These are phyloP conservation scores for Delitschia confertaspora DNA, from an alignment of 495 filamentous ascomycete genomes.

Conservation along the genomic window DNA sequence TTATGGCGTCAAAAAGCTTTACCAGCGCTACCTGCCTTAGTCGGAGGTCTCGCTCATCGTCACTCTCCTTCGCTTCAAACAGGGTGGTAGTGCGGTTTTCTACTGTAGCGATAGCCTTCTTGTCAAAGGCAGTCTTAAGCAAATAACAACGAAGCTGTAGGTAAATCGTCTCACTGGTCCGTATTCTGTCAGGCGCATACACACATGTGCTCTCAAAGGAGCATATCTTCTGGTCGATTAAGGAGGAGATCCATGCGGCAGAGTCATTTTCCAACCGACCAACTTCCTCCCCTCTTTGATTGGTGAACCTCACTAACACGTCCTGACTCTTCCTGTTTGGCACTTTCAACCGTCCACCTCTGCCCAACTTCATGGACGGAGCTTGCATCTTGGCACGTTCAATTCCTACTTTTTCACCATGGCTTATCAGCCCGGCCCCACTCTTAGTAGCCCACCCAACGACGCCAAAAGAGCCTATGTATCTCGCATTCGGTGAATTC, in stretches of 20 bases:
- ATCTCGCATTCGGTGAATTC: conserved; percentile 54
- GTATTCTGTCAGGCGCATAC: conserved; percentile 73
- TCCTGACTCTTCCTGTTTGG: conserved; percentile 49
- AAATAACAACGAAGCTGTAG: conserved; percentile 76
- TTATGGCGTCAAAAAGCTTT: conserved; percentile 81
- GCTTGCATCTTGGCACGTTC: conserved; percentile 72
- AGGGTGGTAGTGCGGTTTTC: conserved; percentile 63
- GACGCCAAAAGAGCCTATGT: conserved; percentile 86
- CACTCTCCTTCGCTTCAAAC: conserved; percentile 76
- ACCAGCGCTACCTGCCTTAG: conserved; percentile 80
- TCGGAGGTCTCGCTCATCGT: conserved; percentile 76
- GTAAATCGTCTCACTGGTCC: conserved; percentile 88
- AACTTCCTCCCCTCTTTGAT: conserved; percentile 66
- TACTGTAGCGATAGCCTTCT: conserved; percentile 48
- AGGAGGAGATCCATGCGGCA: conserved; percentile 85
- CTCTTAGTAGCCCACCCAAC: conserved; percentile 89
- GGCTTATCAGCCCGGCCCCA: conserved; percentile 60
- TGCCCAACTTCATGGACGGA: conserved; percentile 42
- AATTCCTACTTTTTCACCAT: conserved; percentile 72
- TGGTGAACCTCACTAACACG: conserved; percentile 90
- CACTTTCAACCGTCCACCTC: conserved; percentile 42
- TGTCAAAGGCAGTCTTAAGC: conserved; percentile 62
- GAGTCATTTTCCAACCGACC: conserved; percentile 83
- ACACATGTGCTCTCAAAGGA: conserved; percentile 81
- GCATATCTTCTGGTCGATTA: conserved; percentile 88